A percentile compares a stretch with the other conserved stretches of the same genome.
phyloP scores from a whole-genome alignment of 1,284 basidiomycete species.

The Pseudozyma thailandica region DNA sequence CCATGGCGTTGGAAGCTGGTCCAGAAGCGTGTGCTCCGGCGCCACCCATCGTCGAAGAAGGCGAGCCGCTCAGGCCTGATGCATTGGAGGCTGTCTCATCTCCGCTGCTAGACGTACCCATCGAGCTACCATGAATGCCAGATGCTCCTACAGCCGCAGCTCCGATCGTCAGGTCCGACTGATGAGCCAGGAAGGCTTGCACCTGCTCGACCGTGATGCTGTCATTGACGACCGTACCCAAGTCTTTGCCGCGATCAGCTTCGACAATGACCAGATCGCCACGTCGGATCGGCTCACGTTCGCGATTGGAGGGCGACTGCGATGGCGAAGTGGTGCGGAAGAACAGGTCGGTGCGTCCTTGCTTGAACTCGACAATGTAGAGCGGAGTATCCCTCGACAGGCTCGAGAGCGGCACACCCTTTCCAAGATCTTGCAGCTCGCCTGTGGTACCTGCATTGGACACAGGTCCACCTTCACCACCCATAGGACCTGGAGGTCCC shows the following conservation, averaged over 20 bases:
- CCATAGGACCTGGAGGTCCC: conserved; percentile 13
- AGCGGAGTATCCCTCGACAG: conserved; percentile 86
- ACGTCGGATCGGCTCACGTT: conserved; percentile 72
- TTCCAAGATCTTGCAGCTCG: conserved; percentile 77
- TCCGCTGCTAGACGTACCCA: conserved; percentile 1
- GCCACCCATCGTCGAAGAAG: conserved; percentile 15
- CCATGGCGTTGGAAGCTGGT: neutral
- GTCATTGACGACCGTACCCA: conserved; percentile 78
- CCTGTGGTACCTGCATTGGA: conserved; percentile 17
- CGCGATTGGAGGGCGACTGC: conserved; percentile 17
- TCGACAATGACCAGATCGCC: conserved; percentile 97
- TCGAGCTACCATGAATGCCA: conserved; percentile 8
- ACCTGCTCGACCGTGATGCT: conserved; percentile 82
- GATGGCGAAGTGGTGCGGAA: conserved; percentile 72
- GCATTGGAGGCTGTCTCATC: conserved; percentile 25
- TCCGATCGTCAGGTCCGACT: conserved; percentile 51
- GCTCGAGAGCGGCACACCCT: conserved; percentile 84
- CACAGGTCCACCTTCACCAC: conserved; percentile 8
- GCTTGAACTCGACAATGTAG: conserved; percentile 97
- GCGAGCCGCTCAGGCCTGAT: conserved; percentile 25
- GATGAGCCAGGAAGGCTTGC: conserved; percentile 70
- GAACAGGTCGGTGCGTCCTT: conserved; percentile 92
- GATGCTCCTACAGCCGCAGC: conserved; percentile 24
- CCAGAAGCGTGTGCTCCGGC: neutral
- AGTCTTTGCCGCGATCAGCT: conserved; percentile 91